Conservation (phyloP, 2,329 filamentous ascomycete species). For the Sporothrix curviconia region DNA sequence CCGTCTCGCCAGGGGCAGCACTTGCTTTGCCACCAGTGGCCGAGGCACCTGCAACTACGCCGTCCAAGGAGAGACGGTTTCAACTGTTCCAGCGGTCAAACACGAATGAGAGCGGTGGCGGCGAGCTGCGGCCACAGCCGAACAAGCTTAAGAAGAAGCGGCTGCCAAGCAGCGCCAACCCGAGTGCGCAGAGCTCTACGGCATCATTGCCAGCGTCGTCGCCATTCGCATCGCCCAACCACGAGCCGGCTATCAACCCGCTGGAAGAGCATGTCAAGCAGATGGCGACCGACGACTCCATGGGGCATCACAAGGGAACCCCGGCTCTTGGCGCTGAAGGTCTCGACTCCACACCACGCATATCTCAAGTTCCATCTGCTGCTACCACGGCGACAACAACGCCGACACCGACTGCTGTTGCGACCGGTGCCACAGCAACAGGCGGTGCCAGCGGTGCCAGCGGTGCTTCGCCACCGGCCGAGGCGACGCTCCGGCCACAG, state of each 20-base stretch:
- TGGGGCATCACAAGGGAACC: not conserved
- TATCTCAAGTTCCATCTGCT: conserved; percentile 38
- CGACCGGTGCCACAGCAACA: conserved; percentile 22
- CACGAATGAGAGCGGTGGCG: conserved; percentile 41
- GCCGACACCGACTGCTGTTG: conserved; percentile 15
- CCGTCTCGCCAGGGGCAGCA: conserved; percentile 20
- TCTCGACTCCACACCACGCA: conserved; percentile 39
- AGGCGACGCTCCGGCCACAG: conserved; percentile 50
- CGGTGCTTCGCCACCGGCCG: not conserved
- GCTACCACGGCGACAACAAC: conserved; percentile 11
- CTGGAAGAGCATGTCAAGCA: conserved; percentile 11
- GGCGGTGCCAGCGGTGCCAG: not conserved
- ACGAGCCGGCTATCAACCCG: conserved; percentile 29
- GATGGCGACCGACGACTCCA: not conserved
- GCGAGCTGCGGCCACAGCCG: conserved; percentile 60
- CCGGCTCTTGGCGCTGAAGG: conserved; percentile 20
- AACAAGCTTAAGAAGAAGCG: conserved; percentile 91
- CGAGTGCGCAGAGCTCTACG: conserved; percentile 85
- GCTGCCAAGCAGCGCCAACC: conserved; percentile 67
- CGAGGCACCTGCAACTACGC: conserved; percentile 35
- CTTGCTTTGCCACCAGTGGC: not conserved
- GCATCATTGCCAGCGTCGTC: conserved; percentile 58
- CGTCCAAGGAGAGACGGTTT: conserved; percentile 60
- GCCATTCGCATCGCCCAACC: conserved; percentile 38
- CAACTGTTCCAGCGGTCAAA: conserved; percentile 67